phyloP scores from a whole-genome alignment of 495 filamentous ascomycete genomes.

The Echria macrotheca region DNA sequence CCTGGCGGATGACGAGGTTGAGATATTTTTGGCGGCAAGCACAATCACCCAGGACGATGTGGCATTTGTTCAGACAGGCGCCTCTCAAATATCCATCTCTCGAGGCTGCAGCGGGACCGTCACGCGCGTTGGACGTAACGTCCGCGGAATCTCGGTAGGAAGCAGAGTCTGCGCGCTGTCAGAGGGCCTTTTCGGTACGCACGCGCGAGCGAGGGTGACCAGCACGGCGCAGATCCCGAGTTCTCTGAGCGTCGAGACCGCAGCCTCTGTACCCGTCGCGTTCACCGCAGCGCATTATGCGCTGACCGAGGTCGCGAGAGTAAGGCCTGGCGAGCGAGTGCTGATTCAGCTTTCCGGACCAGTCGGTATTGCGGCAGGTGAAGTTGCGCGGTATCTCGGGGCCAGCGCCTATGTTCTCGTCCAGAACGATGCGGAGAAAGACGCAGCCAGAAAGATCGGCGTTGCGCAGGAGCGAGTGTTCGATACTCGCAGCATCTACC shows the following conservation, averaged over 20 bases:
- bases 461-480: conserved; percentile 46
- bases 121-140: conserved; percentile 33
- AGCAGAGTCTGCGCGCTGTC: conserved; percentile 35
- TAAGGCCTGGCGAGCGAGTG: conserved; percentile 43
- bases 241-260: conserved; percentile 38
- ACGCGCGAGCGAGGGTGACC: conserved; percentile 15
- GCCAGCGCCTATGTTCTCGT: conserved; percentile 50
- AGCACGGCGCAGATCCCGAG: conserved; percentile 37
- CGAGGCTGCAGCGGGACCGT: conserved; percentile 39
- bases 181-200: conserved; percentile 23
- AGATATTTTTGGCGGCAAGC: conserved; percentile 35
- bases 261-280: conserved; percentile 47
- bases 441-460: conserved; percentile 29
- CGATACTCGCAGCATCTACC: conserved; percentile 32
- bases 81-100: conserved; percentile 21
- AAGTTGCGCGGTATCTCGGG: conserved; percentile 42
- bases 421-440: conserved; percentile 36
- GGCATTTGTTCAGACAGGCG: conserved; percentile 31
- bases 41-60: conserved; percentile 30
- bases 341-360: conserved; percentile 52
- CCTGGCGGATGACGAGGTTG: conserved; percentile 33
- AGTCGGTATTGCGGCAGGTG: conserved; percentile 50
- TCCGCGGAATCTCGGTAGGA: conserved; percentile 32
- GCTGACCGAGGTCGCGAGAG: conserved; percentile 28
- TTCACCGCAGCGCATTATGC: conserved; percentile 52